These are phyloP conservation scores for Marchantia paleacea DNA, from an alignment of 225 moss, liverwort and hornwort genomes.

Conservation along the genomic window DNA sequence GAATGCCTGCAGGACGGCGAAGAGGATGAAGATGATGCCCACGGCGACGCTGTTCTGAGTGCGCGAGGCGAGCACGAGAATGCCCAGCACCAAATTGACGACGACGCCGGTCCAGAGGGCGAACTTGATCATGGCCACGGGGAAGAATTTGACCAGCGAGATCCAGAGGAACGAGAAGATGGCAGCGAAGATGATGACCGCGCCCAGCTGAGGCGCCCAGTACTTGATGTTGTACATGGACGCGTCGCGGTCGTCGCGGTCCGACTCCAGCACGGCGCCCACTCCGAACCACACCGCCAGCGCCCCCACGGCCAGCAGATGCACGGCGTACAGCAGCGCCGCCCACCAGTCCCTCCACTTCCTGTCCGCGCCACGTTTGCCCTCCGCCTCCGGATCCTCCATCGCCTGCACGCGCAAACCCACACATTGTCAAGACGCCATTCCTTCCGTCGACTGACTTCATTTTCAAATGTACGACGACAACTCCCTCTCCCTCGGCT, in stretches of 20 bases:
- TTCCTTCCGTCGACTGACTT: too few species aligned
- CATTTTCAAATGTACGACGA: too few species aligned
- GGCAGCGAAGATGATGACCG: conserved; percentile 12
- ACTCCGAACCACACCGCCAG: conserved; percentile 17
- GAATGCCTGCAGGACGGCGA: conserved; percentile 22
- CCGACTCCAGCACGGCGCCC: neutral
- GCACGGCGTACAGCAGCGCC: conserved; percentile 12
- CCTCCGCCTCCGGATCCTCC: conserved; percentile 14
- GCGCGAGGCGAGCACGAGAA: conserved; percentile 5
- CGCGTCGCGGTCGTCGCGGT: neutral
- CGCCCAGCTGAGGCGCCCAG: conserved; percentile 25
- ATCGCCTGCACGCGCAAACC: neutral
- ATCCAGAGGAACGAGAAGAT: conserved; percentile 24
- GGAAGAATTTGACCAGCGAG: conserved; percentile 21
- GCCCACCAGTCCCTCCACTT: conserved; percentile 33
- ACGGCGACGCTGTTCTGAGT: conserved; percentile 10
- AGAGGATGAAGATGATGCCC: conserved; percentile 24
- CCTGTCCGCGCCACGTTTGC: neutral
- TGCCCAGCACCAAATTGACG: conserved; percentile 7
- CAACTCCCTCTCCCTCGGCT: too few species aligned
- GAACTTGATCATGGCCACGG: conserved; percentile 26
- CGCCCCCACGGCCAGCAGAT: conserved; percentile 11
- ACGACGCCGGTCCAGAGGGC: conserved; percentile 25
- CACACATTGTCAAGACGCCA: too few species aligned
- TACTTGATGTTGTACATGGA: conserved; percentile 10